Conservation (phyloP, 2,329 filamentous ascomycete genomes). For the Chrysoporthe puriensis region DNA sequence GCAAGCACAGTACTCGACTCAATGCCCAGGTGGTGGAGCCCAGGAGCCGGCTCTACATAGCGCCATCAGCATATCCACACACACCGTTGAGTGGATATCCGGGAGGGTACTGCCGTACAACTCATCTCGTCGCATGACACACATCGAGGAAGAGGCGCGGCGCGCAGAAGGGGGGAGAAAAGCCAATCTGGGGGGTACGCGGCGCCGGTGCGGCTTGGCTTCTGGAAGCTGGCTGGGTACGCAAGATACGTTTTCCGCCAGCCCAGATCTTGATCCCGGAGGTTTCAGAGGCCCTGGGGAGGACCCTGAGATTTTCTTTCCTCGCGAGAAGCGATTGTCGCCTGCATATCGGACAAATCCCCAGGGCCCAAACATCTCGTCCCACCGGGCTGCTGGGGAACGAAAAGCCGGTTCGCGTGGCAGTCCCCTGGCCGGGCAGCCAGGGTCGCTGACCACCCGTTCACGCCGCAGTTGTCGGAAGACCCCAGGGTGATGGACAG, state of each 20-base stretch:
- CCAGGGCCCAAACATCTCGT: neutral
- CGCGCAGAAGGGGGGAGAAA: neutral
- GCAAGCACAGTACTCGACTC: neutral
- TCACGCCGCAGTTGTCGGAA: neutral
- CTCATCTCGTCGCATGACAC: neutral
- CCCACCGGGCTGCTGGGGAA: neutral
- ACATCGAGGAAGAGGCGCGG: neutral
- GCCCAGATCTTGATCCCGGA: neutral
- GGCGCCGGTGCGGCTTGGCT: neutral
- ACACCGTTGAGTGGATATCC: conserved; percentile 1
- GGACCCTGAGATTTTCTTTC: neutral
- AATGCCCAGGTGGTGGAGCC: neutral
- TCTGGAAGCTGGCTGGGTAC: neutral
- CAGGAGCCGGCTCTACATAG: neutral
- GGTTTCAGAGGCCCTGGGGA: conserved; percentile 1
- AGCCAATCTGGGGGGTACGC: neutral
- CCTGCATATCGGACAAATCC: conserved; percentile 3
- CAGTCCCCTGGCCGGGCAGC: conserved; percentile 7
- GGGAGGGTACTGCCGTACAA: neutral
- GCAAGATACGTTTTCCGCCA: neutral
- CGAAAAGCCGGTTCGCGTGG: conserved; percentile 22
- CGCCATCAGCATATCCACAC: neutral
- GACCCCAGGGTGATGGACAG: conserved; percentile 21
- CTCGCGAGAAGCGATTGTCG: neutral
- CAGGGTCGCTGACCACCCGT: conserved; percentile 3